These are phyloP conservation scores for Alternaria panax DNA, from an alignment of 2,329 filamentous ascomycete genomes.

Conservation along the genomic window DNA sequence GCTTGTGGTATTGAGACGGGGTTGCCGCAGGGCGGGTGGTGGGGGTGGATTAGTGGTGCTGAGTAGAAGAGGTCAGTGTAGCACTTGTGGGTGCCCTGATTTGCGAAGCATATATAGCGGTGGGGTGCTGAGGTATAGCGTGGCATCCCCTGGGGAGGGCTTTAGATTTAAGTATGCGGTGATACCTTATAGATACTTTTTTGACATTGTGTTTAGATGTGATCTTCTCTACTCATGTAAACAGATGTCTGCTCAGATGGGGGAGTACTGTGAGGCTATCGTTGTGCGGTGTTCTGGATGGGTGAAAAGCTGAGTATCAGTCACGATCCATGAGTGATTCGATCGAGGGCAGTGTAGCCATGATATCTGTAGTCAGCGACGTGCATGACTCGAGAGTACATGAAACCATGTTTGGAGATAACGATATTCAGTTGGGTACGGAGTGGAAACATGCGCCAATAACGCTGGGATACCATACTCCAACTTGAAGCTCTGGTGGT, in stretches of 20 bases:
- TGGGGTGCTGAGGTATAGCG: neutral
- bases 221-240: neutral
- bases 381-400: no score
- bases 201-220: neutral
- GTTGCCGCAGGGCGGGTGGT: conserved; percentile 37
- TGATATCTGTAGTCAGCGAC: neutral
- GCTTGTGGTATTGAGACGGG: conserved; percentile 44
- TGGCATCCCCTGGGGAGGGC: neutral
- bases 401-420: no score
- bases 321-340: neutral
- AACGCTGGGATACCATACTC: no score
- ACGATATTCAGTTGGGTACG: no score
- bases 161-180: neutral
- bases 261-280: neutral
- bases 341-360: neutral
- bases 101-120: neutral
- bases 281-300: neutral
- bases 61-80: no score
- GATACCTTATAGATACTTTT: neutral
- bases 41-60: conserved; percentile 32
- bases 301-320: neutral
- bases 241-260: neutral
- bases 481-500: no score
- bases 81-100: no score
- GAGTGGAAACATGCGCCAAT: no score